Evolutionary conservation across 768 basidiomycete genomes (phyloP), one percentile per base, ranked within the genome.

Genomic region (Chalciporus pseudorubinellus): DNA sequence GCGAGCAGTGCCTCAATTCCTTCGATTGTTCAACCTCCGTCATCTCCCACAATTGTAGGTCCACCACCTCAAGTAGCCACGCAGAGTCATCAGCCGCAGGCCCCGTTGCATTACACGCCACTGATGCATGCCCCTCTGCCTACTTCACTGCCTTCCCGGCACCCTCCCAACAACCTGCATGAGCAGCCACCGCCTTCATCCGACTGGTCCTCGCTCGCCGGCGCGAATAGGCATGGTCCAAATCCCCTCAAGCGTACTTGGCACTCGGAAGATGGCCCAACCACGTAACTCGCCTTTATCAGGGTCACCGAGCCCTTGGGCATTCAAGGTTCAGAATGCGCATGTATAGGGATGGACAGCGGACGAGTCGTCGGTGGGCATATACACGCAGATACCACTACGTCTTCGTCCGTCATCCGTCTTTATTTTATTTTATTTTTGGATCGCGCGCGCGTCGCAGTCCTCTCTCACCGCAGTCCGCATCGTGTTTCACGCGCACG

Each of bases 151-250:
- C 34, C 56, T 0, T 43, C 57, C 4, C 3, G 39, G 5, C 56
- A 38, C 33, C 39, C 34, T 8, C 43, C 39, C 24, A 56, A 56
- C 16, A 34, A 52, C 38, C 43, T 66, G 20, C 64, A 66, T 3
- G 54, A 51, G 1, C 58, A 50, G 6, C 56, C 60, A 10, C 59
- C 56, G 19, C 62, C 60, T 5, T 21, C 50, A 5, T 62, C 64
- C 3, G 59, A 55, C 12, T 64, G 66, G 66, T 64, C 66, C 10
- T 68, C 65, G 3, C 63, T 70, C 2, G 52, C 59, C 36, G 65
- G 65, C 39, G 58, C 63, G 8, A 66, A 63, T 16, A 58, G 57
- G 12, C 65, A 57, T 3, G 46, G 47, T 13, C 36, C 42, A 0
- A 63, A 61, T 34, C 60, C 57, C 7, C 61, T 46, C 20, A 68